phyloP scores from a whole-genome alignment of 2,329 filamentous ascomycete genomes.

The Fusarium lateritium region DNA sequence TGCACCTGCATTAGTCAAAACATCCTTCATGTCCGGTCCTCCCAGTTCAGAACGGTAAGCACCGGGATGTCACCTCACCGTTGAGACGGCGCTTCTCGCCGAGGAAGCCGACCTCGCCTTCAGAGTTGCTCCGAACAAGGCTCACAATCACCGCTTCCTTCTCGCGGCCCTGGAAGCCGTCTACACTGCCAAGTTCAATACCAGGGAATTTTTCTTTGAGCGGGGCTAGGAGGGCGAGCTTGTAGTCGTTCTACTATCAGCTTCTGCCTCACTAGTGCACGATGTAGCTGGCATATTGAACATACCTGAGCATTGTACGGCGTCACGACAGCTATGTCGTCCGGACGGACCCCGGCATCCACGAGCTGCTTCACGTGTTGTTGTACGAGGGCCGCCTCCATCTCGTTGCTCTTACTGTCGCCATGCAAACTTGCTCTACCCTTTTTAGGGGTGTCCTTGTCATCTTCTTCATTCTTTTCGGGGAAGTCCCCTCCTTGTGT shows the following conservation, averaged over 20 bases:
- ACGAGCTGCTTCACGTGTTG: constrained; percentile 83
- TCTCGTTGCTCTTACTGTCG: constrained; percentile 89
- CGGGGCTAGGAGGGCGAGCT: constrained; percentile 84
- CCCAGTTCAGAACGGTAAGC: constrained; percentile 11
- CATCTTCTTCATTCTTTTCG: constrained; percentile 84
- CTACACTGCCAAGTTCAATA: constrained; percentile 95
- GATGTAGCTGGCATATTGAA: constrained; percentile 14
- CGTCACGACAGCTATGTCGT: constrained; percentile 93
- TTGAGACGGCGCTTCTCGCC: constrained; percentile 93
- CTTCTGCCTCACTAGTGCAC: constrained; percentile 15
- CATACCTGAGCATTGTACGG: constrained; percentile 93
- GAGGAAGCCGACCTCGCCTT: constrained; percentile 92
- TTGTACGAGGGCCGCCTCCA: constrained; percentile 86
- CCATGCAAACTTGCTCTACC: constrained; percentile 62
- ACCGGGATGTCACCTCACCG: constrained; percentile 69
- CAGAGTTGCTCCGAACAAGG: constrained; percentile 90
- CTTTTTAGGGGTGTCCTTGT: constrained; percentile 63
- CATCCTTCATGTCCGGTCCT: constrained; percentile 13
- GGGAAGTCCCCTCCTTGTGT: constrained; percentile 95
- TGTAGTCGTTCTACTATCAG: constrained; percentile 43
- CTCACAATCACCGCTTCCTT: constrained; percentile 96
- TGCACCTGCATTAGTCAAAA: constrained; percentile 42
- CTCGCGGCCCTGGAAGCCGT: constrained; percentile 96
- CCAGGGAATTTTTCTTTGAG: constrained; percentile 87
- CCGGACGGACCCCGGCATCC: constrained; percentile 82